These are phyloP conservation scores for Heterobasidion parviporum DNA, from an alignment of 1,284 basidiomycete species.

Conservation along the genomic window DNA sequence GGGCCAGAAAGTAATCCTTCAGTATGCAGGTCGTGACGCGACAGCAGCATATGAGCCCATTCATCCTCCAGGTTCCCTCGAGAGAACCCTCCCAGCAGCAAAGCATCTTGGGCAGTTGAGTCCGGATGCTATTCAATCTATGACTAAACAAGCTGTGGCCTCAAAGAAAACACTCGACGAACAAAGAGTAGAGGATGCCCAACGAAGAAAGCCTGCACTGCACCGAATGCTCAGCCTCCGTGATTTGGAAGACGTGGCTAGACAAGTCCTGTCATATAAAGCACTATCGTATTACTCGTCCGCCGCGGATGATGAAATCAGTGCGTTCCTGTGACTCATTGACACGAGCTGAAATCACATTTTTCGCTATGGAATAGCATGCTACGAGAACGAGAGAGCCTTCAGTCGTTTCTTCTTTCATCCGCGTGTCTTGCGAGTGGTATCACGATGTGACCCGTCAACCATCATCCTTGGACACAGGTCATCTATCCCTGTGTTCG, in stretches of 20 bases:
- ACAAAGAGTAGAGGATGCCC: slow-evolving; percentile 53
- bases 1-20: slow-evolving; percentile 69
- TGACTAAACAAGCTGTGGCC: slow-evolving; percentile 31
- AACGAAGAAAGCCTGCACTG: slow-evolving; percentile 55
- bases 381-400: slow-evolving; percentile 60
- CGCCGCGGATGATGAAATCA: slow-evolving; percentile 74
- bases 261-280: slow-evolving; percentile 61
- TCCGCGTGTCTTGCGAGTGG: slow-evolving; percentile 69
- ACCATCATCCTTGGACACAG: slow-evolving; percentile 72
- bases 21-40: slow-evolving; percentile 74
- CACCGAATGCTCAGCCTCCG: slow-evolving; percentile 61
- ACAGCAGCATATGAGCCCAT: slow-evolving; percentile 68
- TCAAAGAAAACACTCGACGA: slow-evolving; percentile 62
- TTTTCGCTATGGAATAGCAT: slow-evolving; percentile 27
- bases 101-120: slow-evolving; percentile 71
- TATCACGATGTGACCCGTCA: slow-evolving; percentile 63
- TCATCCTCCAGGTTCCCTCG: slow-evolving; percentile 64
- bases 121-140: slow-evolving; percentile 34
- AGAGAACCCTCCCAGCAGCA: slow-evolving; percentile 54
- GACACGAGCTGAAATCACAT: not conserved
- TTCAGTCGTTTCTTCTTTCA: slow-evolving; percentile 80
- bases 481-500: slow-evolving; percentile 78
- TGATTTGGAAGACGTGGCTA: slow-evolving; percentile 72
- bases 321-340: slow-evolving; percentile 33
- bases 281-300: slow-evolving; percentile 79